These are phyloP conservation scores for Laetiporus sulphureus DNA, from an alignment of 1,284 basidiomycete species.

Conservation along the genomic window DNA sequence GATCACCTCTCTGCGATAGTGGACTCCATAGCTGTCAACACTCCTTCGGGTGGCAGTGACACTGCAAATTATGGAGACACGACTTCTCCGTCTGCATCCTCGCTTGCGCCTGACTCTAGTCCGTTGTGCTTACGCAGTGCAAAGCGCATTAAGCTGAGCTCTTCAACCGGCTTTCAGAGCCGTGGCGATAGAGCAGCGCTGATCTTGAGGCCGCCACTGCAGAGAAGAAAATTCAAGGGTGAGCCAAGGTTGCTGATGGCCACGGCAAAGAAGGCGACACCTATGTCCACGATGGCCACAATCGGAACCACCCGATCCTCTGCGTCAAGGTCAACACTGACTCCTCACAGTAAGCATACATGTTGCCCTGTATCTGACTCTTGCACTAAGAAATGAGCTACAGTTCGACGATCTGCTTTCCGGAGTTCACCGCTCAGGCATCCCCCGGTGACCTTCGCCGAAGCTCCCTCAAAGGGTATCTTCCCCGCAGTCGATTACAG, in stretches of 20 bases:
- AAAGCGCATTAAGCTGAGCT: conserved; percentile 71
- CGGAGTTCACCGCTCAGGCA: too few relatives aligned
- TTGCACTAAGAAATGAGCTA: too few relatives aligned
- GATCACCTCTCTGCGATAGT: conserved; percentile 89
- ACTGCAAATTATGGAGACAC: conserved; percentile 28
- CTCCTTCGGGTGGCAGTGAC: conserved; percentile 48
- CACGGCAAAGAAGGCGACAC: conserved; percentile 65
- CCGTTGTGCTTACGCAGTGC: conserved; percentile 56
- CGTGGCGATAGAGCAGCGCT: conserved; percentile 38
- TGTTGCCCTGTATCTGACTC: too few relatives aligned
- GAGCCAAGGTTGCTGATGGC: conserved; percentile 69
- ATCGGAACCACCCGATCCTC: conserved; percentile 34
- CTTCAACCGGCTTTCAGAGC: conserved; percentile 44
- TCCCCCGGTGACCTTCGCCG: conserved; percentile 16
- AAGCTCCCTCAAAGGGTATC: conserved; percentile 22
- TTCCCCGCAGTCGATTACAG: conserved; percentile 65
- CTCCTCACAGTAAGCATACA: too few relatives aligned
- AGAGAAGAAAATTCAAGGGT: conserved; percentile 60
- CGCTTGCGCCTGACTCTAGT: conserved; percentile 30
- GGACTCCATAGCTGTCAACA: conserved; percentile 80
- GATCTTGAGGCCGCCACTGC: conserved; percentile 40
- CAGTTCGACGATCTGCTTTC: too few relatives aligned
- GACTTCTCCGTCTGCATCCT: conserved; percentile 21
- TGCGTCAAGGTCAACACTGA: too few relatives aligned
- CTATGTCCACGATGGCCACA: conserved; percentile 68